Evolutionary conservation across 345 rosid species (phyloP).

Genomic region (Conringia planisiliqua): DNA sequence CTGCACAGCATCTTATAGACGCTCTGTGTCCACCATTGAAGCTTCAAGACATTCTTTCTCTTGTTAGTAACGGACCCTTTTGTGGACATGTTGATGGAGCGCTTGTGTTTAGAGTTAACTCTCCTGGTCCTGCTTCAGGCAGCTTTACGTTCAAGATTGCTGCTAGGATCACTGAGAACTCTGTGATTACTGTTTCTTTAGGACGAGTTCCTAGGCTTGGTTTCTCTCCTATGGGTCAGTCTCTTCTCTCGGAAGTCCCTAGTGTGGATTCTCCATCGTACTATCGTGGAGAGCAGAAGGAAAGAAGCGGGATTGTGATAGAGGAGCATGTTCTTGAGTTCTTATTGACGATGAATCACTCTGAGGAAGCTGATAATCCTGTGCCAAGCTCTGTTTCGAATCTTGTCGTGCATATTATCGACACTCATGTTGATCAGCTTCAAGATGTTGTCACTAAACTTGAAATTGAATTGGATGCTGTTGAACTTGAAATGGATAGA

Average conservation of each 20-base stretch:
- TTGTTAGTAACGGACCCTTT: constrained; percentile 94
- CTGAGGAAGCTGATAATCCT: constrained; percentile 98
- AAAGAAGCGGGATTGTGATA: constrained; percentile 70
- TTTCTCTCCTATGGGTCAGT: constrained; percentile 72
- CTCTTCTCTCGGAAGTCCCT: constrained; percentile 91
- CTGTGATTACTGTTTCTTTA: constrained; percentile 88
- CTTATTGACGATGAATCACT: constrained; percentile 90
- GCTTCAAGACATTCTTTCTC: constrained; percentile 90
- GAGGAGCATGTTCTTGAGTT: constrained; percentile 97
- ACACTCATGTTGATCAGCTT: constrained; percentile 91
- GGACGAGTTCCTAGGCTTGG: constrained; percentile 92
- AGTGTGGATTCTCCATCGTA: constrained; percentile 62
- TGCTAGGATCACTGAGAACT: constrained; percentile 82
- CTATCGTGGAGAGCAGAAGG: constrained; percentile 48
- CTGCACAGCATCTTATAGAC: constrained; percentile 84
- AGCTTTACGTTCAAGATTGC: constrained; percentile 82
- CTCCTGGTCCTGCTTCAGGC: constrained; percentile 82
- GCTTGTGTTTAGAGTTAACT: constrained; percentile 90
- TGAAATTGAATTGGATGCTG: constrained; percentile 85
- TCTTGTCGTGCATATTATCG: constrained; percentile 84
- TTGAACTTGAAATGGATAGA: constrained; percentile 89
- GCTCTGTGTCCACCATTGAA: constrained; percentile 92
- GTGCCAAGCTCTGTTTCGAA: constrained; percentile 84
- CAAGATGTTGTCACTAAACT: constrained; percentile 84
- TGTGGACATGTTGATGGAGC: constrained; percentile 91